Evolutionary conservation across 768 basidiomycete genomes (phyloP).

Genomic region (Mycena vulgaris): DNA sequence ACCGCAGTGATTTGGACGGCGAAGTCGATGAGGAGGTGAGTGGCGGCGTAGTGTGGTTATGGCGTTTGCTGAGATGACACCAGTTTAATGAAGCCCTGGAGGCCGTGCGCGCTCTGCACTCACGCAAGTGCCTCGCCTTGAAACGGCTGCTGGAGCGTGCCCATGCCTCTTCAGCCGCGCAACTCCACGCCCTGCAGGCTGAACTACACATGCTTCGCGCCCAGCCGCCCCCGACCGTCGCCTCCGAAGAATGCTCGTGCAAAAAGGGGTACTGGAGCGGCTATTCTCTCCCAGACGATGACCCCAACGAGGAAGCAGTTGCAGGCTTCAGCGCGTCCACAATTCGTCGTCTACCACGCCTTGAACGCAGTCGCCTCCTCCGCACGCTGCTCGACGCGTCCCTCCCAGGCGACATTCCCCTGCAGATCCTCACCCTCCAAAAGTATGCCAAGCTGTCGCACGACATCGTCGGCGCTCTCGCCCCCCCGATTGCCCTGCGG

Average conservation of each 20-base stretch:
- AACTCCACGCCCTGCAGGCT: conserved; percentile 89
- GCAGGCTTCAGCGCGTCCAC: conserved; percentile 49
- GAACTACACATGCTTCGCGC: conserved; percentile 78
- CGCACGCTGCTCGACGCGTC: conserved; percentile 29
- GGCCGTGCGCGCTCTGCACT: conserved; percentile 58
- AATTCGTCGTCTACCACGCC: conserved; percentile 34
- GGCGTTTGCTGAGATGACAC: conserved; percentile 21
- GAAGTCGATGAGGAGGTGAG: conserved; percentile 82
- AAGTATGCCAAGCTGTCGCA: conserved; percentile 88
- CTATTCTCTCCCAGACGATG: conserved; percentile 66
- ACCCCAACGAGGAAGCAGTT: conserved; percentile 58
- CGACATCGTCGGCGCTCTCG: conserved; percentile 83
- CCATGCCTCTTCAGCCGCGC: conserved; percentile 84
- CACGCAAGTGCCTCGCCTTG: conserved; percentile 77
- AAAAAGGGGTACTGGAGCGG: conserved; percentile 82
- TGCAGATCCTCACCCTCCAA: conserved; percentile 88
- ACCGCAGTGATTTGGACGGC: conserved; percentile 62
- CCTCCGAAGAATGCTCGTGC: conserved; percentile 37
- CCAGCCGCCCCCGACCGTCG: conserved; percentile 41
- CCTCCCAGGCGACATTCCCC: conserved; percentile 83
- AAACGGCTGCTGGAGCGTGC: conserved; percentile 87
- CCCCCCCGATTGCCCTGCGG: conserved; percentile 74
- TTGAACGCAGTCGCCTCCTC: conserved; percentile 37
- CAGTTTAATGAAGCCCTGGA: conserved; percentile 50
- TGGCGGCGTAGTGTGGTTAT: neutral